A percentile compares a stretch with the other conserved stretches of the same genome.
These are phyloP conservation scores for Yamadazyma oceani DNA, from an alignment of 1,139 yeast species.

Conservation along the genomic window DNA sequence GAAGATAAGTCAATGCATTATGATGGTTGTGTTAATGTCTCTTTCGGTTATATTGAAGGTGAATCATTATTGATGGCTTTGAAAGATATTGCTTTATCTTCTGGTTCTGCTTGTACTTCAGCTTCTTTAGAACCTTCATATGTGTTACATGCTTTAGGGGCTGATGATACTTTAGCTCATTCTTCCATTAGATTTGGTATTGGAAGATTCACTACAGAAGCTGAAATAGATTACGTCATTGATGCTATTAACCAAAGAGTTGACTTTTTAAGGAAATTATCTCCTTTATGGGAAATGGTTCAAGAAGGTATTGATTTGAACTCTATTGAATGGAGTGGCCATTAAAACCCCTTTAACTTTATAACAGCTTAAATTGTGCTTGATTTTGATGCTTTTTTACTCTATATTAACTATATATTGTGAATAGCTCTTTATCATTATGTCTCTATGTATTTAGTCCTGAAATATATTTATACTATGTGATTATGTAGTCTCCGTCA, in stretches of 20 bases:
- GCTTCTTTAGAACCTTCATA: slow-evolving; percentile 98
- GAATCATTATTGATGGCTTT: slow-evolving; percentile 97
- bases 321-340: slow-evolving; percentile 97
- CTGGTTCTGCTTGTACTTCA: slow-evolving; percentile 99
- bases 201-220: slow-evolving; percentile 96
- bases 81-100: slow-evolving; percentile 92
- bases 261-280: slow-evolving; percentile 83
- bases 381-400: too few relatives aligned
- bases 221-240: slow-evolving; percentile 89
- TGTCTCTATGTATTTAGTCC: slow-evolving; percentile 3
- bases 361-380: too few relatives aligned
- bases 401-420: too few relatives aligned
- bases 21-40: slow-evolving; percentile 93
- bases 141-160: slow-evolving; percentile 94
- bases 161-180: slow-evolving; percentile 97
- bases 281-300: slow-evolving; percentile 99
- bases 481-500: not conserved
- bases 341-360: too few relatives aligned
- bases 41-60: slow-evolving; percentile 97
- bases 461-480: slow-evolving; percentile 1
- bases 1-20: slow-evolving; percentile 55
- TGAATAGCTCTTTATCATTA: not conserved
- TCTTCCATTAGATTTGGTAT: slow-evolving; percentile 96
- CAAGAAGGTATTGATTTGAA: slow-evolving; percentile 96
- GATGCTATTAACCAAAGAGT: slow-evolving; percentile 88